phyloP scores from a whole-genome alignment of 208 protist genomes.

The Tritrichomonas musculus region DNA sequence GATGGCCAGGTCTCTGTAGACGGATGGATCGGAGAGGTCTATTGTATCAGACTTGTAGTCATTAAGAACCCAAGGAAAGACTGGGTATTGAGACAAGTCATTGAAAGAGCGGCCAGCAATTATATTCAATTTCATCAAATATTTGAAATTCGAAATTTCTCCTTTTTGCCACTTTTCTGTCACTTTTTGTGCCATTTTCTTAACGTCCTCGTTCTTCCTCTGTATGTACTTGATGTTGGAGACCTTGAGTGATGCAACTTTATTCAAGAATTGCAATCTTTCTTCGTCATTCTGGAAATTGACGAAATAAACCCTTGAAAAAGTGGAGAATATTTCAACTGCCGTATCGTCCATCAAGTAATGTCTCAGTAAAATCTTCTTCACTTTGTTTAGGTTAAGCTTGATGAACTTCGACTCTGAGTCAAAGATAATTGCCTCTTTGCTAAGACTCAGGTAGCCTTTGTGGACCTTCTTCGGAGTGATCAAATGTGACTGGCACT shows the following conservation, averaged over 20 bases:
- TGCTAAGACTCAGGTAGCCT: not conserved
- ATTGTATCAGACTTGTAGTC: conserved; percentile 46
- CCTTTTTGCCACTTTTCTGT: not conserved
- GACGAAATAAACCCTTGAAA: not conserved
- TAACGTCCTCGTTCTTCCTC: not conserved
- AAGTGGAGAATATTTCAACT: not conserved
- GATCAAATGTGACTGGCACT: not conserved
- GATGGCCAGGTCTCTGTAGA: conserved; percentile 50
- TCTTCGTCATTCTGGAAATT: not conserved
- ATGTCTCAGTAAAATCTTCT: not conserved
- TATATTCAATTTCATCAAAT: conserved; percentile 91
- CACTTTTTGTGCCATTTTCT: not conserved
- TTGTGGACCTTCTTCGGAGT: not conserved
- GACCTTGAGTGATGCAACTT: not conserved
- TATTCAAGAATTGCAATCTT: not conserved
- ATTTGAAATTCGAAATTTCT: conserved; percentile 81
- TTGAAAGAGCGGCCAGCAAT: conserved; percentile 87
- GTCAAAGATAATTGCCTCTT: not conserved
- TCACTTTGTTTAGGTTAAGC: not conserved
- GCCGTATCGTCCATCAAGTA: not conserved
- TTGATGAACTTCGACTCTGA: not conserved
- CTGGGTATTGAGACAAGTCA: conserved; percentile 80
- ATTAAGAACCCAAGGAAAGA: conserved; percentile 51
- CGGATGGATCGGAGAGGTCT: conserved; percentile 39
- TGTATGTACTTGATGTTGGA: not conserved